These are phyloP conservation scores for Cercospora zeae-maydis DNA, from an alignment of 2,329 filamentous ascomycete species.

Conservation along the genomic window DNA sequence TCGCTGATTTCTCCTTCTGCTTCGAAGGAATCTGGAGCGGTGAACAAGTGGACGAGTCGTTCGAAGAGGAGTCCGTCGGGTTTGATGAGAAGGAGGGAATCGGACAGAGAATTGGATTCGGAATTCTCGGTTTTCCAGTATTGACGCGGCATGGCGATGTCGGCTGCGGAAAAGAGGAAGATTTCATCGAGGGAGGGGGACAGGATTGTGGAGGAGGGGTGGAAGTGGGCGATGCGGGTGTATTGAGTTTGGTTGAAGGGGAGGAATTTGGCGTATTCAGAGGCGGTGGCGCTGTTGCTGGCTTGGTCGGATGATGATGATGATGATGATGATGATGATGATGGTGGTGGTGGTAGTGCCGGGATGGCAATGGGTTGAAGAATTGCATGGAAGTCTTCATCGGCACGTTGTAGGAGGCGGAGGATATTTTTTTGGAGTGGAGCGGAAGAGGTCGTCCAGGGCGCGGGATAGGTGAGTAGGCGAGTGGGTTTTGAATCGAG, in stretches of 20 bases:
- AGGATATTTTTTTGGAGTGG: constrained; percentile 22
- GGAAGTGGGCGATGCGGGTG: constrained; percentile 52
- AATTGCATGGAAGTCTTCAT: constrained; percentile 47
- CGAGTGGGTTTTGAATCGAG: constrained; percentile 43
- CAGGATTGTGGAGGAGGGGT: constrained; percentile 55
- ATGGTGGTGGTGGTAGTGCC: not conserved
- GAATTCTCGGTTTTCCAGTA: constrained; percentile 54
- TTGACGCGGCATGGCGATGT: constrained; percentile 64
- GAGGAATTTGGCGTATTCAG: constrained; percentile 62
- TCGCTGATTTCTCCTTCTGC: constrained; percentile 49
- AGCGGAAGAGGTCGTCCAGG: constrained; percentile 27
- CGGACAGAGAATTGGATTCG: constrained; percentile 46
- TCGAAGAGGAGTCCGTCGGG: constrained; percentile 45
- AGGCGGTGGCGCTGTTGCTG: constrained; percentile 53
- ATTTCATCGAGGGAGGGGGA: constrained; percentile 58
- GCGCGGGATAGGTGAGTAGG: constrained; percentile 44
- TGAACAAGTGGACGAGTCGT: constrained; percentile 40
- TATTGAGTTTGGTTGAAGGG: constrained; percentile 65
- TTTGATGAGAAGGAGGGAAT: constrained; percentile 58
- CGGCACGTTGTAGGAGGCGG: constrained; percentile 48
- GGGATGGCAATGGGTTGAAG: constrained; percentile 43
- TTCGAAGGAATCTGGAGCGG: constrained; percentile 30
- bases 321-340: no score
- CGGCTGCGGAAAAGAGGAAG: constrained; percentile 59
- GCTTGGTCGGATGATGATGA: constrained; percentile 30